Base-by-base conservation (phyloP, 306 rosid genomes). In the Bauhinia variegata region DNA sequence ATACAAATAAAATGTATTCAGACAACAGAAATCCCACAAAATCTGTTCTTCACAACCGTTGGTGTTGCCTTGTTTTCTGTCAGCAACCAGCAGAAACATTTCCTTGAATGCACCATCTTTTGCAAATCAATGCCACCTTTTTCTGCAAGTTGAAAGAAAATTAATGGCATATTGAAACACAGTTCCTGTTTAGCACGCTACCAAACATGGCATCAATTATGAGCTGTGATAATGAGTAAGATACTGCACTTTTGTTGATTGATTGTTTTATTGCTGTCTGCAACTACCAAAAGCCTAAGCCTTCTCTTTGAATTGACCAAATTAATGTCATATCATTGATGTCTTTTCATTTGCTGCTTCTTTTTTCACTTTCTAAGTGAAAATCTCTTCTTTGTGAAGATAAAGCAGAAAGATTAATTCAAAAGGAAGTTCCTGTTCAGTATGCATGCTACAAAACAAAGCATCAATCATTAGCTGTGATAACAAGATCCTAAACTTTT, bases 31-130 rank as follows among this genome's bases (percentile, higher is more conserved):
- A 34, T 28, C 48, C 12, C 54, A 62, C 11, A 10, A 36, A 54
- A 47, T 23, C 28, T 23, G 28, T 23, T 48, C n/a, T 46, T 8
- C 47, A 30, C 18, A 11, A 54, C 17, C 46, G 54, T 52, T 46
- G n/a, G 55, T 33, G 55, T 33, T 37, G 48, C 59, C 60, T 38
- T 37, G 48, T 48, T 48, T 69, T 55, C 11, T 76, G 72, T 63
- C 63, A 8, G 55, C 42, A 48, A 39, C 62, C 56, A 48, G 42
- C 37, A 38, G 19, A 62, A 69, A 55, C 63, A 70, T 69, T 63
- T 76, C 76, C 67, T 55, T 18, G 34, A 41, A 76, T 17, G 32
- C 54, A 23, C 8, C 71, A 63, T 72, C 55, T 73, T 73, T 56
- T 44, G 39, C 54, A 54, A n/a, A 63, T 44, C 32, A 44, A 4